These are phyloP conservation scores for Somion occarium DNA, from an alignment of 1,284 basidiomycete genomes.

Conservation along the genomic window DNA sequence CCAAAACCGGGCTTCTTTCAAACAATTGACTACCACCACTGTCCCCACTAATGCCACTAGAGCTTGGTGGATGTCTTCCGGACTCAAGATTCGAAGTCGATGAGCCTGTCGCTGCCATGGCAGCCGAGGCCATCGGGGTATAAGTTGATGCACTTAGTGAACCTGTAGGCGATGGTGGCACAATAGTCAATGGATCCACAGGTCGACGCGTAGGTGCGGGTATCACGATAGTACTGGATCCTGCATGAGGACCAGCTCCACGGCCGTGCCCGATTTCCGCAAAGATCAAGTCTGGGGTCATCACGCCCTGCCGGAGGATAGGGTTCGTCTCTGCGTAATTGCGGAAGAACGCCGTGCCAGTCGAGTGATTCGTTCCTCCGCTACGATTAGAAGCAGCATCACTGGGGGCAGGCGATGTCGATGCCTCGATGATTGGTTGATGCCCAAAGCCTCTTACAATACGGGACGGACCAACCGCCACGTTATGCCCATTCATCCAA, in stretches of 20 bases:
- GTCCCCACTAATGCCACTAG: constrained; percentile 10
- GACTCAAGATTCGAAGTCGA: background rate
- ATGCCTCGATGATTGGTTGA: constrained; percentile 56
- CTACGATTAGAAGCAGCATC: constrained; percentile 54
- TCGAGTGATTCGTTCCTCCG: constrained; percentile 48
- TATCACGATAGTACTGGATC: constrained; percentile 14
- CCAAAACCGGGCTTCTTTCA: constrained; percentile 10
- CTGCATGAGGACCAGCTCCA: constrained; percentile 33
- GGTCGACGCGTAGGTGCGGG: constrained; percentile 1
- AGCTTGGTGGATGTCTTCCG: background rate
- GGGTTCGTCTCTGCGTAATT: constrained; percentile 46
- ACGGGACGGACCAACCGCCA: constrained; percentile 27
- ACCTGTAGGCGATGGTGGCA: background rate
- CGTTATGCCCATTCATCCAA: constrained; percentile 7
- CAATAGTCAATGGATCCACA: background rate
- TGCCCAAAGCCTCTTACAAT: constrained; percentile 41
- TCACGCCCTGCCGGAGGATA: constrained; percentile 46
- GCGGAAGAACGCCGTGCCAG: constrained; percentile 56
- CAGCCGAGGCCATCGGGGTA: background rate
- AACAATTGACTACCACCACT: constrained; percentile 11
- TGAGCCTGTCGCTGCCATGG: background rate
- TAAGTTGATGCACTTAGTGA: constrained; percentile 1
- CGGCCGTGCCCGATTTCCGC: constrained; percentile 75
- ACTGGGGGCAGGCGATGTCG: constrained; percentile 53
- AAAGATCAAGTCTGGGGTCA: constrained; percentile 69